A percentile compares a stretch with the other conserved stretches of the same genome.
These are phyloP conservation scores for Termitomyces heimii DNA, from an alignment of 768 basidiomycete genomes.

Conservation along the genomic window DNA sequence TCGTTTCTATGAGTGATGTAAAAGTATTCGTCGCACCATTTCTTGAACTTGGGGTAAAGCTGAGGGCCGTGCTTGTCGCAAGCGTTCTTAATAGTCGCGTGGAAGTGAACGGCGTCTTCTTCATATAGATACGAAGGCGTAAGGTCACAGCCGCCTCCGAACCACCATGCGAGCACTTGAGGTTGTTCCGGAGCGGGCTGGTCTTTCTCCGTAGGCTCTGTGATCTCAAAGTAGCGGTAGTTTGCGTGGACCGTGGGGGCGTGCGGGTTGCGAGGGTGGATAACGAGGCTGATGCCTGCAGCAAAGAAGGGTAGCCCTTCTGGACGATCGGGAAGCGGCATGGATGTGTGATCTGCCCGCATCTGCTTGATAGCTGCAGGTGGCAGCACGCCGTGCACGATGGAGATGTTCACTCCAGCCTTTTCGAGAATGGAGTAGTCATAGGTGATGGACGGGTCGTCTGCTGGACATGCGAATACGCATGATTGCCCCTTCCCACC, in stretches of 20 bases:
- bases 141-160: conserved; percentile 92
- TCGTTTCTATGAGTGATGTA: conserved; percentile 85
- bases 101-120: conserved; percentile 86
- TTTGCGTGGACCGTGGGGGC: conserved; percentile 95
- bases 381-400: conserved; percentile 85
- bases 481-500: conserved; percentile 80
- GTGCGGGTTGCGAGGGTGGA: conserved; percentile 92
- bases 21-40: conserved; percentile 99
- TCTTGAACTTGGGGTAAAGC: conserved; percentile 79
- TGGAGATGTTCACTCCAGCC: conserved; percentile 91
- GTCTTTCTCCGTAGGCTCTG: conserved; percentile 33
- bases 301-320: conserved; percentile 87
- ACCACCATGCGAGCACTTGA: conserved; percentile 90
- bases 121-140: conserved; percentile 91
- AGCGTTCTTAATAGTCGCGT: conserved; percentile 65
- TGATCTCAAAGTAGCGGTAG: conserved; percentile 96
- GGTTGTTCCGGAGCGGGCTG: conserved; percentile 30
- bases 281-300: conserved; percentile 85
- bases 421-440: conserved; percentile 75
- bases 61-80: conserved; percentile 66
- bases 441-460: conserved; percentile 23
- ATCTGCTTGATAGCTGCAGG: conserved; percentile 91
- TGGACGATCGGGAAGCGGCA: conserved; percentile 58
- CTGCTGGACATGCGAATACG: conserved; percentile 57
- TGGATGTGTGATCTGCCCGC: conserved; percentile 83